Evolutionary conservation across 2,329 filamentous ascomycete genomes (phyloP).

Genomic region (Colletotrichum melonis): DNA sequence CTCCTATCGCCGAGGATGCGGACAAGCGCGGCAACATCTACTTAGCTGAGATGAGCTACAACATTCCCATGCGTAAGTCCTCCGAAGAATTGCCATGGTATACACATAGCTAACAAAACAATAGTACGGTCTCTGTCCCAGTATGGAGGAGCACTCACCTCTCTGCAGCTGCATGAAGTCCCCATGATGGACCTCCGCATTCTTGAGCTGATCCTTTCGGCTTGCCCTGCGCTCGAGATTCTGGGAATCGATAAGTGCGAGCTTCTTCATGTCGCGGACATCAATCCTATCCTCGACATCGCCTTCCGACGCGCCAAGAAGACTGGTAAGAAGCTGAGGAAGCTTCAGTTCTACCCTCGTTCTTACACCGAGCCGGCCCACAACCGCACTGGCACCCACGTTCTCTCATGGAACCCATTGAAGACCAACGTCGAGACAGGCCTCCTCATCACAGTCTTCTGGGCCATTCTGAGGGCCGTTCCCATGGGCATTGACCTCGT

Average conservation of each 20-base stretch:
- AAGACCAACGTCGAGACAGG: neutral
- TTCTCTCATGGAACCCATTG: slow-evolving; percentile 25
- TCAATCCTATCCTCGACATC: slow-evolving; percentile 36
- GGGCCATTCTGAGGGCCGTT: slow-evolving; percentile 24
- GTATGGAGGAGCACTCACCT: slow-evolving; percentile 35
- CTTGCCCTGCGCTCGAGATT: slow-evolving; percentile 37
- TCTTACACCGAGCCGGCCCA: neutral
- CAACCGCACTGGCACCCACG: slow-evolving; percentile 11
- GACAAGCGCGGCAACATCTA: neutral
- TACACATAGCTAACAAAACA: neutral
- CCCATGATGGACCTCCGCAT: slow-evolving; percentile 39
- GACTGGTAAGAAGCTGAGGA: slow-evolving; percentile 34
- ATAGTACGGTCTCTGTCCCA: slow-evolving; percentile 23
- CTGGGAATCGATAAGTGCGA: slow-evolving; percentile 45
- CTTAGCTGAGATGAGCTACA: slow-evolving; percentile 13
- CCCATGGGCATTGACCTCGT: slow-evolving; percentile 29
- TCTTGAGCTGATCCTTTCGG: slow-evolving; percentile 36
- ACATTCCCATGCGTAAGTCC: slow-evolving; percentile 12
- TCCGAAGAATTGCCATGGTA: neutral
- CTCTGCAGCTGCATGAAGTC: slow-evolving; percentile 41
- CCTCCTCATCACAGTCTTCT: slow-evolving; percentile 16
- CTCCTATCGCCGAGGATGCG: neutral
- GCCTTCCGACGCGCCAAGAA: slow-evolving; percentile 36
- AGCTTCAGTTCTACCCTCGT: slow-evolving; percentile 28
- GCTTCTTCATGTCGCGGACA: slow-evolving; percentile 41